Percentiles rank a stretch among this genome's conserved stretches.
Conservation (phyloP, 306 rosid species). For the Ormosia semicastrata region DNA sequence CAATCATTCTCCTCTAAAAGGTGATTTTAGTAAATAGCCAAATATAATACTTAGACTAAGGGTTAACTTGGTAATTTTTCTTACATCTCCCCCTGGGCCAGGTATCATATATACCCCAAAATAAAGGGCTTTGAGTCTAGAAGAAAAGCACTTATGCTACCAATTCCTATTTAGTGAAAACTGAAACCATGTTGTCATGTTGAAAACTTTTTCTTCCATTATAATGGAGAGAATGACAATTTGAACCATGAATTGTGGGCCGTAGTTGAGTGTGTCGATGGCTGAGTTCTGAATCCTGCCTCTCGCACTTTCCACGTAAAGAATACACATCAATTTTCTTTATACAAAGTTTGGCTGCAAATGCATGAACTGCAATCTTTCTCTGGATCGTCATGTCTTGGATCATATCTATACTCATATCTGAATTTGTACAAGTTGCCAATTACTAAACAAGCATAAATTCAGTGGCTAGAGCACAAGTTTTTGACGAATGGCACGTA, state of each 20-base stretch:
- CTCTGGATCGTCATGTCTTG: not conserved
- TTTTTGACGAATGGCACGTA: not conserved
- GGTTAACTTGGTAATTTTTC: no score
- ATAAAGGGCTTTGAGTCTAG: no score
- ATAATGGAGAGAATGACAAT: not conserved
- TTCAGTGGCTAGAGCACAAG: not conserved
- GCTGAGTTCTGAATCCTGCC: not conserved
- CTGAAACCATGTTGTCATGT: not conserved
- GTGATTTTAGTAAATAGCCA: no score
- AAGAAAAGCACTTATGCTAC: not conserved
- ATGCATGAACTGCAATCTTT: conserved; percentile 27
- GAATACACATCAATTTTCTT: not conserved
- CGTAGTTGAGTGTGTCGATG: not conserved
- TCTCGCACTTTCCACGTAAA: not conserved
- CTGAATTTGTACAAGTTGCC: not conserved
- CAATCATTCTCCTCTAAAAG: no score
- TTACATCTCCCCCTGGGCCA: no score
- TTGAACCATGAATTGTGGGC: not conserved
- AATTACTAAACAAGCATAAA: not conserved
- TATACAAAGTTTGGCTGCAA: conserved; percentile 23
- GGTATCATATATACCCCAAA: no score
- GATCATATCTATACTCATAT: not conserved
- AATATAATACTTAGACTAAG: no score
- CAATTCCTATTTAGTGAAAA: not conserved
- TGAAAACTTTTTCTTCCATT: not conserved